phyloP scores from a whole-genome alignment of 2,329 filamentous ascomycete species.

The Exophiala lecanii-corni region DNA sequence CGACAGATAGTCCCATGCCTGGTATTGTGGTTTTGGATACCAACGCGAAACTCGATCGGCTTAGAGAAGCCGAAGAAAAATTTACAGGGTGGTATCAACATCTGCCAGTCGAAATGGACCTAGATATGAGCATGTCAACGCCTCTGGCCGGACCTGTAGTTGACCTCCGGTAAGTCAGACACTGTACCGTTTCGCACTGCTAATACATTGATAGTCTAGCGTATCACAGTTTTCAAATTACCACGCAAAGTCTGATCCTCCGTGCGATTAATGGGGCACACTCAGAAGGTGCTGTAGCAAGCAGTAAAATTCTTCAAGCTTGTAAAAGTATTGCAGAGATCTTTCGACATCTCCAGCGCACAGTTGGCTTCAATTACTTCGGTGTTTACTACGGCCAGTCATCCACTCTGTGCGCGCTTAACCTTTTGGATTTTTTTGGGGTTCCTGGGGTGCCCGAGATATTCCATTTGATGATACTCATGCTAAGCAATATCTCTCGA shows the following conservation, averaged over 20 bases:
- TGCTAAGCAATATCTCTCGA: not conserved
- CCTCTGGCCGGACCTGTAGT: not conserved
- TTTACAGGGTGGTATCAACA: slow-evolving; percentile 1
- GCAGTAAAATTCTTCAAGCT: not conserved
- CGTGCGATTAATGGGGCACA: not conserved
- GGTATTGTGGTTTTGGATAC: not conserved
- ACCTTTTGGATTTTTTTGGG: not conserved
- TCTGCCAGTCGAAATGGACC: not conserved
- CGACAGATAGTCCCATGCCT: slow-evolving; percentile 7
- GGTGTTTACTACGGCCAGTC: not conserved
- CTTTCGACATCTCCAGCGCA: not conserved
- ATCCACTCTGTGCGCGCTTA: not conserved
- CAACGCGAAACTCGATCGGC: not conserved
- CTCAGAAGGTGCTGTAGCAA: not conserved
- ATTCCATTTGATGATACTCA: not conserved
- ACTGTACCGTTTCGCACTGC: not conserved
- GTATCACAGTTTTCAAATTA: slow-evolving; percentile 1
- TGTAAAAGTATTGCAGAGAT: not conserved
- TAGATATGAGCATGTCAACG: not conserved
- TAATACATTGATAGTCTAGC: not conserved
- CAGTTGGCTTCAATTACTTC: not conserved
- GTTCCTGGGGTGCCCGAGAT: not conserved
- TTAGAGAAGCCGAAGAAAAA: not conserved
- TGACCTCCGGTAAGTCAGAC: slow-evolving; percentile 1
- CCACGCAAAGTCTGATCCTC: not conserved